Base-by-base conservation (phyloP, 495 filamentous ascomycete species). In the Collariella sp. region DNA sequence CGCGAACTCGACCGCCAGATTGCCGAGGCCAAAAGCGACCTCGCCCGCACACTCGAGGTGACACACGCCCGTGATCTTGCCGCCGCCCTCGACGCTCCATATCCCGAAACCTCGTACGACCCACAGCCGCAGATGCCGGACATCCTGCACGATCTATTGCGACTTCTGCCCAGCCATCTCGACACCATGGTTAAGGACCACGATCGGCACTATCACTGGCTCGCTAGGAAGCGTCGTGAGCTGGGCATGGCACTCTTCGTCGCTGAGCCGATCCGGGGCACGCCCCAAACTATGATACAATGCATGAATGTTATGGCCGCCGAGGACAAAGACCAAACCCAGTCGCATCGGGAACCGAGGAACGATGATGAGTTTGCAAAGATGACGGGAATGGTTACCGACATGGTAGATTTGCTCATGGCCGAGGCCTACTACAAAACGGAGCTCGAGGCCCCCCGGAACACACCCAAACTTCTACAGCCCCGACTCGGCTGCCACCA, bases 1-100 rank as follows among this genome's bases (percentile, higher is more conserved):
- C 70, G 75, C 52, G 77, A 87, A 60, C 84, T 85, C 74, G 82
- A 89, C 54, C 57, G 55, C 47, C 70, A 73, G 9, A 78, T 86
- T 45, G 68, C 75, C 33, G 69, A 76, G 34, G 74, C 76, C 26
- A 69, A 57, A 45, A 46, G 46, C 16, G 49, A 20, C 22, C 46
- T 62, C 12, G 52, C 57, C 3, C 18, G 0, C 11, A 22, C 59
- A 22, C 50, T 68, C 46, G 53, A 60, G 12, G 23, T 56, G 13
- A 48, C 63, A 22, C 16, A 45, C 2, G 54, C 59, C 38, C 34
- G 35, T 15, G 66, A 68, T 51, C 54, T 68, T 18, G 59, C 57
- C 0, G 40, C 45, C 0, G 9, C 63, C 23, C 16, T 61, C 24
- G 23, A 13, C 10, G 45, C 55, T 1, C 15, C 44, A 4, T 52